Evolutionary conservation across 2,329 filamentous ascomycete genomes (phyloP), one percentile per base, ranked within the genome.

Genomic region (Colletotrichum lupini): DNA sequence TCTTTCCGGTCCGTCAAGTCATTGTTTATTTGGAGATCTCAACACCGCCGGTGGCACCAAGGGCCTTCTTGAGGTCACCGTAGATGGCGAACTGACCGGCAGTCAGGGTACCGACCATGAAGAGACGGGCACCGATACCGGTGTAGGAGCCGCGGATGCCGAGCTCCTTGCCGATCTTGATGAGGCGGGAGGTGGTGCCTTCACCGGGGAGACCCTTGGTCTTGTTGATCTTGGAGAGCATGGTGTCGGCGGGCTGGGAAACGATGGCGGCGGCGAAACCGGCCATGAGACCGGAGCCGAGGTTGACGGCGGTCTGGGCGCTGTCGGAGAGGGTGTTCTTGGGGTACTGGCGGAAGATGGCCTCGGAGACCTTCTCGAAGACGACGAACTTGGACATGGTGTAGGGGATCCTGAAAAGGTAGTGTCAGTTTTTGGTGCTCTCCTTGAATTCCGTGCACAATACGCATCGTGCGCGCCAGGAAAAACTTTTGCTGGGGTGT

Each of bases 201-300:
- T 97, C 94, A 88, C 94, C 94, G 77, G 94, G 94, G 74, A 91
- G 88, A 86, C 94, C 94, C 89, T 94, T 92, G 86, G 93, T 94
- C 93, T 97, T 97, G 93, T 97, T 97, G 90, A 97, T 97, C 91
- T 96, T 97, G 87, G 91, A 93, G 77, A 97, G 92, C 94, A 97
- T 97, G 82, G 94, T 97, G 85, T 97, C 94, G 83, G 94, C 94
- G 79, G 94, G 94, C 88, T 97, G 94, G 76, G 94, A 97, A 83
- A 97, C 90, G 79, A 96, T 83, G 82, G 94, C 94, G 79, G 94
- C 94, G 80, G 94, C 94, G 87, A 97, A 95, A 93, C 94, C 84
- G 76, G 84, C 84, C 75, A 85, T 81, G 76, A 86, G 81, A 83
- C 84, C 84, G 73, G 84, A 84, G 78, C 83, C 84, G 90, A 97